Conservation (phyloP, 75 land plant species). For the Pseudotsuga menziesii region DNA sequence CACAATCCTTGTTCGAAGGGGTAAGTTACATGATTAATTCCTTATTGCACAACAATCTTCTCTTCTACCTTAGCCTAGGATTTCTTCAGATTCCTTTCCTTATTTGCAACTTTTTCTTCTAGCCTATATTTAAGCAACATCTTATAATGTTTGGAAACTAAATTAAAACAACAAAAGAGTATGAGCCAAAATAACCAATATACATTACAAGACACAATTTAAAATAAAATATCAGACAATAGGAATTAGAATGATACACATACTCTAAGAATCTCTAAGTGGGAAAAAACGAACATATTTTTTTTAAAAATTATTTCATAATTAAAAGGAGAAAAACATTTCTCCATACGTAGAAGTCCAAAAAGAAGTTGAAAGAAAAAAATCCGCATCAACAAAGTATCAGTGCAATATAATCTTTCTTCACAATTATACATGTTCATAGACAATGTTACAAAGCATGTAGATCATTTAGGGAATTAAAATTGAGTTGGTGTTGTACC, state of each 20-base stretch:
- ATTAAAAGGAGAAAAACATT: no score
- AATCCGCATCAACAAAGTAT: no score
- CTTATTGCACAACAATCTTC: slow-evolving; percentile 61
- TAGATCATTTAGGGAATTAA: no score
- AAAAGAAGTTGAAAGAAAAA: no score
- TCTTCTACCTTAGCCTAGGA: slow-evolving; percentile 64
- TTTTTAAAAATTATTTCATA: no score
- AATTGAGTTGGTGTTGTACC: no score
- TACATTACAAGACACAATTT: not conserved
- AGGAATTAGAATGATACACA: not conserved
- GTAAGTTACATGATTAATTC: slow-evolving; percentile 67
- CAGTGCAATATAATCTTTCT: no score
- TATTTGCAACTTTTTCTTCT: slow-evolving; percentile 61
- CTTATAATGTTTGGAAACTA: slow-evolving; percentile 55
- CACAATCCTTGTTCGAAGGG: slow-evolving; percentile 53
- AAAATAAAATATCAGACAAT: not conserved
- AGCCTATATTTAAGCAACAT: slow-evolving; percentile 69
- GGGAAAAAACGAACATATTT: no score
- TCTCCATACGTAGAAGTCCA: no score
- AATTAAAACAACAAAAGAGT: not conserved
- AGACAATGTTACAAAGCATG: no score
- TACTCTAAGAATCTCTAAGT: no score
- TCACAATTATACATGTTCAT: no score
- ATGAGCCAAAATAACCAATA: not conserved
- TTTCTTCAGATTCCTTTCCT: slow-evolving; percentile 56